Evolutionary conservation across 2,329 filamentous ascomycete genomes (phyloP).

Genomic region (Dactylonectria macrodidyma): DNA sequence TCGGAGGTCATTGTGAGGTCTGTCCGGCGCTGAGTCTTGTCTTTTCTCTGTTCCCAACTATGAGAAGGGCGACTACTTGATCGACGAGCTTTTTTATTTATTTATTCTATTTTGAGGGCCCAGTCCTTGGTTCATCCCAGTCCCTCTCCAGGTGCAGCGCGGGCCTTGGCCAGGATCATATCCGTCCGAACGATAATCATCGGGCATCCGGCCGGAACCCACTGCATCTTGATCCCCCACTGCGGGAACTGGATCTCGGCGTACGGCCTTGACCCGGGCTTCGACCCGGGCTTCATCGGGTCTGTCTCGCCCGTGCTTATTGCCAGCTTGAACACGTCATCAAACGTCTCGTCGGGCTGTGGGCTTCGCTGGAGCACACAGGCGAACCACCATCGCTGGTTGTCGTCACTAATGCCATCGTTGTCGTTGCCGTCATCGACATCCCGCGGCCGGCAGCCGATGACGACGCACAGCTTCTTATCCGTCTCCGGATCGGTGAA

Average conservation of each 20-base stretch:
- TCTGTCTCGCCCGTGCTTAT: background rate
- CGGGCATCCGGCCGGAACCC: conserved; percentile 23
- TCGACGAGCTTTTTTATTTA: no score
- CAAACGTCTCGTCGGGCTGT: conserved; percentile 12
- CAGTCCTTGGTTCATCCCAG: background rate
- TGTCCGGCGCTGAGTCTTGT: background rate
- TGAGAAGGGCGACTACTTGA: no score
- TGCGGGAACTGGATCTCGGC: conserved; percentile 20
- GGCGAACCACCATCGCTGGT: conserved; percentile 15
- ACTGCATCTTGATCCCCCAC: conserved; percentile 19
- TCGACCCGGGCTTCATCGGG: background rate
- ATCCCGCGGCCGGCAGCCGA: conserved; percentile 9
- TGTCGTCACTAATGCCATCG: background rate
- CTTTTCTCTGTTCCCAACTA: background rate
- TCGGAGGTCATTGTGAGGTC: background rate
- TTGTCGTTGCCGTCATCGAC: background rate
- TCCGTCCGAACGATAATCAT: conserved; percentile 23
- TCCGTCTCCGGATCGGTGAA: conserved; percentile 18
- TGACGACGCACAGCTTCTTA: conserved; percentile 16
- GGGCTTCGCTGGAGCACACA: conserved; percentile 12
- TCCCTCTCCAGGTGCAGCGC: background rate
- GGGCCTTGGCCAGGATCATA: conserved; percentile 14
- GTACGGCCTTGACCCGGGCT: conserved; percentile 6
- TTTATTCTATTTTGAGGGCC: background rate
- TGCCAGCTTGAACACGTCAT: conserved; percentile 12